Evolutionary conservation across 106 monocot species (phyloP), one percentile per base, ranked within the genome.

Genomic region (Phalaenopsis aphrodite): DNA sequence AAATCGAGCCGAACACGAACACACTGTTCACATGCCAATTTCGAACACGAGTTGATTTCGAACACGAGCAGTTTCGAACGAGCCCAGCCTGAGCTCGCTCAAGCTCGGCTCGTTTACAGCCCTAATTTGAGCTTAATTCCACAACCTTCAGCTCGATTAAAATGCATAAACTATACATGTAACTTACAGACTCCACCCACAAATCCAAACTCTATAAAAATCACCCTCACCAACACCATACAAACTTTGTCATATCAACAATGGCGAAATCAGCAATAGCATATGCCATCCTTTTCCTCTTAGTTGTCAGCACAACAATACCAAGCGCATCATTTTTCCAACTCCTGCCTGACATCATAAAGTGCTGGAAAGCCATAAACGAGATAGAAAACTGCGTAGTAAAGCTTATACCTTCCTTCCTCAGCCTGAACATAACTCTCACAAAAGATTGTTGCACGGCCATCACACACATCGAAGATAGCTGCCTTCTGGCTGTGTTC

Each of bases 391-490:
- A 68, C 5, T 68, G 68, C 37, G 23, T 12, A 1, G 68, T 68
- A 7, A 68, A 68, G 68, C 68, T 68, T 11, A 38, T 68, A 3
- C 68, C 68, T 68, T 68, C 68, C 36, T 37, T 68, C 68, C 68
- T 68, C 68, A 68, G 4, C 36, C 36, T 68, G 36, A 30, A 68
- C 68, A 37, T 68, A 68, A 68, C 11, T 30, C 36, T 68, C 6
- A 37, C 23, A 9, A 30, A 6, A 68, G 68, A 38, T 24, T 68
- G 68, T 38, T 68, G 68, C 36, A 68, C 36, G 9, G 68, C 68
- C 8, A 2, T 68, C 5, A 2, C 12, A 2, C 17, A 68, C 8
- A 37, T 68, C 1, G 68, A 36, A 38, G 36, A 68, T 1, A 68
- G 36, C 5, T 68, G 68, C 37, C 23, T 68, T 68, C 36, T 36